Conservation (phyloP, 345 rosid species). For the Sonneratia alba region DNA sequence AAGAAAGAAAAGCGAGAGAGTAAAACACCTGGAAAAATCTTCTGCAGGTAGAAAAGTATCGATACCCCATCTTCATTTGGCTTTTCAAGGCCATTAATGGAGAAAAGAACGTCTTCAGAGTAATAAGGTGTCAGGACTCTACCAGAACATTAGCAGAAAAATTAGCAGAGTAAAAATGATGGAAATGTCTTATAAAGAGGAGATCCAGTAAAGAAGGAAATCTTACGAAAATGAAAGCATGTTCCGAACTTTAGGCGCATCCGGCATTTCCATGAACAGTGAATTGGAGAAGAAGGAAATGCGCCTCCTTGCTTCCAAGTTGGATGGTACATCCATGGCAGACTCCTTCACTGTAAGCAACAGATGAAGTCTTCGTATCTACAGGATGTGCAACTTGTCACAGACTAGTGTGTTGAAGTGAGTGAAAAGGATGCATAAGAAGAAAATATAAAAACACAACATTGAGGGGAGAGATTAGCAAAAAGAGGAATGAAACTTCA, state of each 20-base stretch:
- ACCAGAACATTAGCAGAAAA: conserved; percentile 1
- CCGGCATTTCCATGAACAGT: conserved; percentile 95
- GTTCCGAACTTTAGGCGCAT: conserved; percentile 98
- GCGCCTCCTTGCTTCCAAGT: conserved; percentile 93
- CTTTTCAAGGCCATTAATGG: conserved; percentile 55
- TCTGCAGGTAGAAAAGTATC: conserved; percentile 86
- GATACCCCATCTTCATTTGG: conserved; percentile 98
- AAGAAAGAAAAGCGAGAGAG: conserved; percentile 5
- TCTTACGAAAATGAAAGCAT: conserved; percentile 99
- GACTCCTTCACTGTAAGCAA: conserved; percentile 97
- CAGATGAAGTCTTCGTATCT: conserved; percentile 25
- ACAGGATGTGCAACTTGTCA: conserved; percentile 1
- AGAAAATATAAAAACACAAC: not conserved
- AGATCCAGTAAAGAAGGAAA: conserved; percentile 12
- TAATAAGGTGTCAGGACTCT: conserved; percentile 96
- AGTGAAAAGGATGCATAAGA: not conserved
- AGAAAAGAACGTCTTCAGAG: conserved; percentile 85
- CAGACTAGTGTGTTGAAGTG: not conserved
- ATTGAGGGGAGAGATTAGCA: not conserved
- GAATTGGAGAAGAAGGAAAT: conserved; percentile 98
- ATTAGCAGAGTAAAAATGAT: not conserved
- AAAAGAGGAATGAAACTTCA: not conserved
- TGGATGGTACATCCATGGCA: conserved; percentile 99
- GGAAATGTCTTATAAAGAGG: not conserved
- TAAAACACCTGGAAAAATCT: conserved; percentile 80